These are phyloP conservation scores for Epichloe aotearoae DNA, from an alignment of 2,329 filamentous ascomycete genomes.

Conservation along the genomic window DNA sequence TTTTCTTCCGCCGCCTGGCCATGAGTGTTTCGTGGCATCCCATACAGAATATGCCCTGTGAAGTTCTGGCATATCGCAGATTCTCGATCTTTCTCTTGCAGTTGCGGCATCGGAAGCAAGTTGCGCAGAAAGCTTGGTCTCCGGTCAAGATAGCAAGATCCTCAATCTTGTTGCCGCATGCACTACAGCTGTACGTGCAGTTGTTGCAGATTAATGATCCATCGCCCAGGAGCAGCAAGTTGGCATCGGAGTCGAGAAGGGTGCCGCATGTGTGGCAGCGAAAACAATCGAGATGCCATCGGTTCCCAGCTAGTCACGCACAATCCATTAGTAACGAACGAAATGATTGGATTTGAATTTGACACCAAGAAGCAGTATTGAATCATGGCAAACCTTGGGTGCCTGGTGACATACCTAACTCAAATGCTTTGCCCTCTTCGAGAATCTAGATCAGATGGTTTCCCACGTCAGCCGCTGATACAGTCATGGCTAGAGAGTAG, in stretches of 20 bases:
- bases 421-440: constrained; percentile 96
- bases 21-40: constrained; percentile 94
- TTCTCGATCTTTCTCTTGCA: constrained; percentile 99
- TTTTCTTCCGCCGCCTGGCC: constrained; percentile 80
- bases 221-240: constrained; percentile 90
- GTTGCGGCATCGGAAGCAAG: constrained; percentile 93
- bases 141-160: constrained; percentile 94
- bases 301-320: constrained; percentile 58
- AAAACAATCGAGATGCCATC: constrained; percentile 99
- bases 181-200: constrained; percentile 97
- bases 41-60: constrained; percentile 99
- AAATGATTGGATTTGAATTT: neutral
- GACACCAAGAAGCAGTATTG: too few species aligned
- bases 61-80: constrained; percentile 89
- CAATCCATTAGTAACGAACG: constrained; percentile 10
- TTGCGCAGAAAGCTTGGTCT: constrained; percentile 94
- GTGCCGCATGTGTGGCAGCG: constrained; percentile 92
- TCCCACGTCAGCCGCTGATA: constrained; percentile 1
- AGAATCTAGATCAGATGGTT: constrained; percentile 52
- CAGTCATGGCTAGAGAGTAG: neutral
- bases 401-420: constrained; percentile 60
- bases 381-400: neutral
- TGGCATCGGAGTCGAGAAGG: constrained; percentile 94
- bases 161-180: constrained; percentile 95
- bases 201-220: constrained; percentile 98